Base-by-base conservation (phyloP, 306 rosid species). In the Rosa persica region DNA sequence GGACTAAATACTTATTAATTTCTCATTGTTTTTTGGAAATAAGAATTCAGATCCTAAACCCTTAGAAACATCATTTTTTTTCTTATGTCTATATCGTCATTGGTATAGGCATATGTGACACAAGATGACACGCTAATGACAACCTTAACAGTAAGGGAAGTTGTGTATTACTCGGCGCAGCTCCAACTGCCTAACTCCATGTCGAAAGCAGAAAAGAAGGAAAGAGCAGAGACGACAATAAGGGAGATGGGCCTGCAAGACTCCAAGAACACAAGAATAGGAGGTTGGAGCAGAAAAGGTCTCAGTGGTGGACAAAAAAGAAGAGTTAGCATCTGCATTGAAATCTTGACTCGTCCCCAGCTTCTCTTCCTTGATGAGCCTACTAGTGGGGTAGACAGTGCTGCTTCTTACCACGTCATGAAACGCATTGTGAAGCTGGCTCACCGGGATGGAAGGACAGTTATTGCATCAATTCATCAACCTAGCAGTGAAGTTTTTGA, bases 311-410 rank as follows among this genome's bases (percentile, higher is more conserved):
- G 97, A 38, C 90, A 89, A 60, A 86, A 76, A 84, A 86, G 98
- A 52, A 81, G 98, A 78, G 89, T 93, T 36, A 89, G 96, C 84
- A 87, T 93, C 44, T 90, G 98, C 78, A 88, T 90, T 16, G 96
- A 90, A 71, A 83, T 93, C 40, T 76, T 93, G 8, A 89, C 93
- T 7, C 83, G 84, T 1, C 97, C 97, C 0, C 86, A 49, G 40
- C 92, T 93, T 67, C 87, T 93, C 4, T 90, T 93, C 72, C 93
- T 90, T 55, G 97, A 93, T 65, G 96, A 92, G 76, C 97, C 96
- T 15, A 92, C 96, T 0, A 90, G 92, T 67, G 96, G 97, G 1
- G 90, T 90, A 5, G 97, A 93, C 23, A 90, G 91, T 58, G 93
- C 96, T 13, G 93, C 92, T 57, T 88, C 98, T 10, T 93, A 79